These are phyloP conservation scores for Aureobasidium leucospermi DNA, from an alignment of 2,329 filamentous ascomycete genomes.

Conservation along the genomic window DNA sequence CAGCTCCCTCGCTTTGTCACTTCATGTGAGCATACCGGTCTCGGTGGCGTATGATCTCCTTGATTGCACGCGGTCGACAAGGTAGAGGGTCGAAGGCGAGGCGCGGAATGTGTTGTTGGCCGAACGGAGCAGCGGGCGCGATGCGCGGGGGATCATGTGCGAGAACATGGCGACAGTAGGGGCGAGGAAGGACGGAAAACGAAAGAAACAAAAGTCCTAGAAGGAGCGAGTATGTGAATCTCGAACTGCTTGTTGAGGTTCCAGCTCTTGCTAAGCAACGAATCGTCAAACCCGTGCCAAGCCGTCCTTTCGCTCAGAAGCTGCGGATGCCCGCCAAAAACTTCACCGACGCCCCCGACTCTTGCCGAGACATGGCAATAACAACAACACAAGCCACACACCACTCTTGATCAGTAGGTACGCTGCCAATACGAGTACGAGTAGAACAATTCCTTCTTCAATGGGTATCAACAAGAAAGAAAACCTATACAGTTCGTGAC, in stretches of 20 bases:
- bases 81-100: slow-evolving; percentile 35
- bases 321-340: background rate
- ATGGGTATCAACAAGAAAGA: slow-evolving; percentile 7
- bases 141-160: slow-evolving; percentile 17
- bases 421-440: background rate
- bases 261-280: slow-evolving; percentile 3
- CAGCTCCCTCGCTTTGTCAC: slow-evolving; percentile 17
- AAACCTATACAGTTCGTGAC: slow-evolving; percentile 1
- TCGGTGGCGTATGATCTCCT: slow-evolving; percentile 52
- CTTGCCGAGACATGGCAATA: background rate
- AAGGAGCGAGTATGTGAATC: background rate
- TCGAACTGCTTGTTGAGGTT: background rate
- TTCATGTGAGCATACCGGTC: slow-evolving; percentile 32
- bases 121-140: slow-evolving; percentile 18
- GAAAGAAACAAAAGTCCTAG: background rate
- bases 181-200: background rate
- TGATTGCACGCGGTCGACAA: slow-evolving; percentile 45
- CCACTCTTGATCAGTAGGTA: background rate
- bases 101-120: slow-evolving; percentile 21
- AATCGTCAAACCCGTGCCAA: slow-evolving; percentile 9
- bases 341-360: background rate
- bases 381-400: background rate
- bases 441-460: background rate
- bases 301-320: background rate
- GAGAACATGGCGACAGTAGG: slow-evolving; percentile 16